A percentile compares a stretch with the other conserved stretches of the same genome.
Evolutionary conservation across 768 basidiomycete genomes (phyloP).

Genomic region (Termitomyces titanicus): DNA sequence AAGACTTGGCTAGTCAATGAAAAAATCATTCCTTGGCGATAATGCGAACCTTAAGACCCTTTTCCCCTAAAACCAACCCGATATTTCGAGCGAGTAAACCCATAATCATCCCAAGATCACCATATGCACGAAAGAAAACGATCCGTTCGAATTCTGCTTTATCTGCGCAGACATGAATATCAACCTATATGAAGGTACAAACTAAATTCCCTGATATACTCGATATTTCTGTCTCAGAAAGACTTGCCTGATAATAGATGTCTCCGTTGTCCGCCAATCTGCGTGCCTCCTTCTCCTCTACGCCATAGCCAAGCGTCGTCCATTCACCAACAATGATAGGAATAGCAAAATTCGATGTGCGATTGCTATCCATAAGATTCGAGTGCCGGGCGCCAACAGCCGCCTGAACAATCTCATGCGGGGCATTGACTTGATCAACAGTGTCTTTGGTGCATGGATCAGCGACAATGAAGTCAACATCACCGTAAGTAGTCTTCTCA

Average conservation of each 20-base stretch:
- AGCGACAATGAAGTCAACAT: constrained; percentile 65
- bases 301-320: constrained; percentile 23
- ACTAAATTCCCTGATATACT: not conserved
- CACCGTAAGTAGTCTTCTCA: constrained; percentile 62
- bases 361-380: constrained; percentile 19
- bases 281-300: constrained; percentile 26
- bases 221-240: not conserved
- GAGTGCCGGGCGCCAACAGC: not conserved
- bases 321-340: constrained; percentile 37
- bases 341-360: constrained; percentile 65
- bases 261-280: constrained; percentile 21
- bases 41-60: constrained; percentile 50
- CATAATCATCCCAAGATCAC: constrained; percentile 71
- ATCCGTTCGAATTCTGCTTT: constrained; percentile 47
- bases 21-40: not conserved
- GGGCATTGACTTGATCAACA: constrained; percentile 20
- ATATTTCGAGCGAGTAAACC: constrained; percentile 49
- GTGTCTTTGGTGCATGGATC: constrained; percentile 28
- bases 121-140: constrained; percentile 59
- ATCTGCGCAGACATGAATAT: constrained; percentile 56
- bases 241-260: constrained; percentile 40
- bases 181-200: constrained; percentile 38
- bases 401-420: not conserved
- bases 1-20: not conserved
- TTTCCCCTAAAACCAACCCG: constrained; percentile 46